Conservation (phyloP, 2,329 filamentous ascomycete species). For the Stagonosporopsis tanaceti region DNA sequence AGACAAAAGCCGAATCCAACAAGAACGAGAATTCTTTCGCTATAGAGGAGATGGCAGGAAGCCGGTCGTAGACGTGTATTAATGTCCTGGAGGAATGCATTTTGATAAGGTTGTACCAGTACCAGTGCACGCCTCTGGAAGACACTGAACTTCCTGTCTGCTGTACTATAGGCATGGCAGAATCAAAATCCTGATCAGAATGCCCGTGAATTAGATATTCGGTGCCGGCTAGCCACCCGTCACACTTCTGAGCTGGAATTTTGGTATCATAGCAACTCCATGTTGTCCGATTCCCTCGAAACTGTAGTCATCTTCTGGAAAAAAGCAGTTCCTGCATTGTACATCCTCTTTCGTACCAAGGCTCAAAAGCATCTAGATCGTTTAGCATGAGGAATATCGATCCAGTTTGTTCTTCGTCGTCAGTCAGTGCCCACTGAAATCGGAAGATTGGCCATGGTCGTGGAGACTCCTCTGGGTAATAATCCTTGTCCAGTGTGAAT, state of each 20-base stretch:
- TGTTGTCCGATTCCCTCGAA: not conserved
- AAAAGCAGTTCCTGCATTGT: not conserved
- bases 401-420: not conserved
- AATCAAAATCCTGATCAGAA: not conserved
- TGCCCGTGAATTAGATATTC: not conserved
- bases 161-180: not conserved
- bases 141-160: no score
- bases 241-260: not conserved
- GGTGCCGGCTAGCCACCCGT: not conserved
- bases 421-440: not conserved
- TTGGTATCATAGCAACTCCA: not conserved
- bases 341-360: slow-evolving; percentile 1
- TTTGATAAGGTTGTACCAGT: not conserved
- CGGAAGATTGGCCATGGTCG: not conserved
- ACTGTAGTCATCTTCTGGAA: not conserved
- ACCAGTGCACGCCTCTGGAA: not conserved
- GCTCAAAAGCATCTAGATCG: not conserved
- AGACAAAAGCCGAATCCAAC: not conserved
- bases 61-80: not conserved
- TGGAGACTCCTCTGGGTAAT: not conserved
- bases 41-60: not conserved
- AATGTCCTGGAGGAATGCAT: not conserved
- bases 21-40: not conserved
- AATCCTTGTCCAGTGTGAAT: no score
- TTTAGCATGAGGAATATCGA: not conserved